A percentile compares a stretch with the other conserved stretches of the same genome.
These are phyloP conservation scores for Penicillium mononematosum DNA, from an alignment of 495 filamentous ascomycete genomes.

Conservation along the genomic window DNA sequence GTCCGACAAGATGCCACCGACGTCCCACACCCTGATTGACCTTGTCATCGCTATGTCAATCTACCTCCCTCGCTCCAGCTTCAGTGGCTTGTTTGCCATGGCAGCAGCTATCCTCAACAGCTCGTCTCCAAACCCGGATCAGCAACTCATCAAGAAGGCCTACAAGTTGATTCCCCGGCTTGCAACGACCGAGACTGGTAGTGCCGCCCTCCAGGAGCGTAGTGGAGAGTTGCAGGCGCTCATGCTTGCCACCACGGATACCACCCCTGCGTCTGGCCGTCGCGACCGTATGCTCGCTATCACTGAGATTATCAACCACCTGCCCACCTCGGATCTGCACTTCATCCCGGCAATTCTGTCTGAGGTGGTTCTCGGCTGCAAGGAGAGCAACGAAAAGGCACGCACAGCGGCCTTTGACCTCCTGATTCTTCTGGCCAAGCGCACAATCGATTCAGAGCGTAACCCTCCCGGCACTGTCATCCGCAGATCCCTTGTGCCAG, in stretches of 20 bases:
- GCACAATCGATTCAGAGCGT: conserved; percentile 58
- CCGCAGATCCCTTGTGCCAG: conserved; percentile 76
- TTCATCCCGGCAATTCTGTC: conserved; percentile 90
- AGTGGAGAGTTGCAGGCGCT: conserved; percentile 73
- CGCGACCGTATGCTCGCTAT: conserved; percentile 83
- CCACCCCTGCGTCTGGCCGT: conserved; percentile 77
- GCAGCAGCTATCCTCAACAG: conserved; percentile 75
- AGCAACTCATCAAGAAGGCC: conserved; percentile 98
- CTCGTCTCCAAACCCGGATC: conserved; percentile 52
- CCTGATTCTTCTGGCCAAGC: conserved; percentile 81
- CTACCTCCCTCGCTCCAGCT: conserved; percentile 82
- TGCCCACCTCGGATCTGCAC: conserved; percentile 73
- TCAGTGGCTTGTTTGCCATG: conserved; percentile 76
- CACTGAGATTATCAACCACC: conserved; percentile 68
- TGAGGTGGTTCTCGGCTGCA: conserved; percentile 90
- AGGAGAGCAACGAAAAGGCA: conserved; percentile 95
- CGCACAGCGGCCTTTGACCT: conserved; percentile 86
- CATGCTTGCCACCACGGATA: conserved; percentile 72
- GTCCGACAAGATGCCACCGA: conserved; percentile 81
- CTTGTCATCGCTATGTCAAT: conserved; percentile 92
- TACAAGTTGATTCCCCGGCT: conserved; percentile 95
- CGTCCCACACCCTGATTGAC: conserved; percentile 92
- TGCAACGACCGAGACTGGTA: conserved; percentile 72
- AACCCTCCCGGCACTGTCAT: conserved; percentile 67
- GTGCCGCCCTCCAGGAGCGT: conserved; percentile 66